Percentiles rank a stretch among this genome's conserved stretches.
Evolutionary conservation across 2,329 filamentous ascomycete genomes (phyloP).

Genomic region (Talaromyces albobiverticillius): DNA sequence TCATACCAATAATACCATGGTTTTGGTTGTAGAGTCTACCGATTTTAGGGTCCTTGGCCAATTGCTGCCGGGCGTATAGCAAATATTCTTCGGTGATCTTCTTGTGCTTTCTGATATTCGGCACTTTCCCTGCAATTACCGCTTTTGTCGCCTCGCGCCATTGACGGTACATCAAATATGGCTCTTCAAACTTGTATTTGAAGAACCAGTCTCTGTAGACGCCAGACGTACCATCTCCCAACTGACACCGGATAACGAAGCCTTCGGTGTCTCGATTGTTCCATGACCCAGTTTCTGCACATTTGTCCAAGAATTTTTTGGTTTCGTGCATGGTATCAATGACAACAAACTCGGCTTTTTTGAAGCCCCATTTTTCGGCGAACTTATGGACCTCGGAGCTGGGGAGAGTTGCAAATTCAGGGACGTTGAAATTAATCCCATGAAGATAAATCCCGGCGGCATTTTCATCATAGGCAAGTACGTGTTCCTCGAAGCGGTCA

Average conservation of each 20-base stretch:
- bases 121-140: constrained; percentile 70
- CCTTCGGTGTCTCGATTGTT: constrained; percentile 92
- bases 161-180: constrained; percentile 97
- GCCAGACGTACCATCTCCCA: constrained; percentile 45
- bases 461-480: constrained; percentile 80
- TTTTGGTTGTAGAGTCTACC: constrained; percentile 75
- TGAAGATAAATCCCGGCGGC: constrained; percentile 90
- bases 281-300: constrained; percentile 85
- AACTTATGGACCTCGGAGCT: constrained; percentile 82
- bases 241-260: constrained; percentile 90
- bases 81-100: constrained; percentile 92
- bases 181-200: constrained; percentile 99
- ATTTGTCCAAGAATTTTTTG: constrained; percentile 75
- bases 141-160: constrained; percentile 97
- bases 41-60: constrained; percentile 66
- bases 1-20: constrained; percentile 89
- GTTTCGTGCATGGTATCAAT: constrained; percentile 73
- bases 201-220: constrained; percentile 96
- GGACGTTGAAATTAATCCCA: constrained; percentile 93
- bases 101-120: constrained; percentile 80
- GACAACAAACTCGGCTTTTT: constrained; percentile 75
- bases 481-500: constrained; percentile 94
- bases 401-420: constrained; percentile 83
- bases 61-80: constrained; percentile 70
- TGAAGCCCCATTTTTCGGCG: constrained; percentile 90